Base-by-base conservation (phyloP, 2,329 filamentous ascomycete genomes). In the Colletotrichum nymphaeae region DNA sequence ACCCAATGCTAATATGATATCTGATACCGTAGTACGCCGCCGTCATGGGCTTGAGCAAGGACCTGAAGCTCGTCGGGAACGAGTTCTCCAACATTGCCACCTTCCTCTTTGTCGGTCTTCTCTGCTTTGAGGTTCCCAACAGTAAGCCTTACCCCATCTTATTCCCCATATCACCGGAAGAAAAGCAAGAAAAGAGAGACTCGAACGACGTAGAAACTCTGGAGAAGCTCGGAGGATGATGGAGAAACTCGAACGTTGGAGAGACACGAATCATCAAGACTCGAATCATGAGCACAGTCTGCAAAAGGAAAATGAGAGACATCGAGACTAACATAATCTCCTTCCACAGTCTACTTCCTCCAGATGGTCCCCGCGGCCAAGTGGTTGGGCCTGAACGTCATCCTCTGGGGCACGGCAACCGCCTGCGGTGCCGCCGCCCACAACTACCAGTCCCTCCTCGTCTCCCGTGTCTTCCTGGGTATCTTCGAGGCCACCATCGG, bases 11-110 rank as follows among this genome's bases (percentile, higher is more conserved):
- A 19, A 67, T 32, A 14, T 63, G 55, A 52, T 75, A 28, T 69
- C 69, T 63, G 26, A 42, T n/a, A 30, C 63, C n/a, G 42, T 78
- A 91, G 87, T 93, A 93, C 77, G 90, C 90, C 22, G 89, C 88
- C 72, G 90, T 93, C 64, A 93, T 93, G 91, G 90, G 90, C 3
- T 79, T 93, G 8, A 83, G 80, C 26, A 80, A 85, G 63, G 89
- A 92, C 70, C 84, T 91, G 7, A 82, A 86, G 0, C 84, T 93
- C 60, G 78, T 81, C 14, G 88, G 88, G 22, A 91, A 92, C 73
- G 86, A 93, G 62, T 93, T 92, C 78, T 89, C 88, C 60, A 90
- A 90, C 80, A 80, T 90, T 22, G 89, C 90, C 3, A 91, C 90
- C 0, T 87, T 89, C 32, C 89, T 93, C 76, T 93, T 91, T 76